Percentiles rank a stretch among this genome's conserved stretches.
These are phyloP conservation scores for Eucalyptus globulus DNA, from an alignment of 345 rosid species.

Conservation along the genomic window DNA sequence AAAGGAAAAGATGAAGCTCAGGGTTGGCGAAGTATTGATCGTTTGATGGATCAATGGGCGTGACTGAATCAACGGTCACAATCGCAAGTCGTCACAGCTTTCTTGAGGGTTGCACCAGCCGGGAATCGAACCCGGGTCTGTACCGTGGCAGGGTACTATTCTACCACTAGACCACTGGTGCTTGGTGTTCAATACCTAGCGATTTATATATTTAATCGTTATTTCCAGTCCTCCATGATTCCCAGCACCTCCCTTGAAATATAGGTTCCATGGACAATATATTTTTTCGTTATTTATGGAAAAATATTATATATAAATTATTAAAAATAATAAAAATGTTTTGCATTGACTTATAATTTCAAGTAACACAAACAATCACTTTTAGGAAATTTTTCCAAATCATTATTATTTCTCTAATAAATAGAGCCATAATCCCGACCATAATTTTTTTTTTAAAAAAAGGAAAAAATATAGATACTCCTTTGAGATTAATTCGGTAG, in stretches of 20 bases:
- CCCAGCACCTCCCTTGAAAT: neutral
- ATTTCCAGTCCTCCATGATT: too few relatives aligned
- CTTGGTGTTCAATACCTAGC: neutral
- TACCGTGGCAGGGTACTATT: conserved; percentile 71
- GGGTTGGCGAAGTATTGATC: neutral
- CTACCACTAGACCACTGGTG: conserved; percentile 82
- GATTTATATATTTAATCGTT: fast-evolving
- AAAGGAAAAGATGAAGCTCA: neutral
- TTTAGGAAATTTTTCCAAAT: neutral
- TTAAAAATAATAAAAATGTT: neutral
- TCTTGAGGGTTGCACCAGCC: conserved; percentile 4
- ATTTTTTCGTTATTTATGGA: too few relatives aligned
- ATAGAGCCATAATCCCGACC: neutral
- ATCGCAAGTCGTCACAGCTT: neutral
- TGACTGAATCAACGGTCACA: neutral
- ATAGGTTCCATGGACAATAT: neutral
- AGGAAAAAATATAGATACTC: neutral
- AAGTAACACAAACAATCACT: neutral
- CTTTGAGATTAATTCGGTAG: neutral
- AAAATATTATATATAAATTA: too few relatives aligned
- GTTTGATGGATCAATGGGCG: neutral
- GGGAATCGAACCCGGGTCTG: conserved; percentile 67
- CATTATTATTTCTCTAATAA: too few relatives aligned
- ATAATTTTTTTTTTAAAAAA: too few relatives aligned
- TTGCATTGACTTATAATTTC: neutral